phyloP scores from a whole-genome alignment of 2,329 filamentous ascomycete species.

The Stemphylium beticola region DNA sequence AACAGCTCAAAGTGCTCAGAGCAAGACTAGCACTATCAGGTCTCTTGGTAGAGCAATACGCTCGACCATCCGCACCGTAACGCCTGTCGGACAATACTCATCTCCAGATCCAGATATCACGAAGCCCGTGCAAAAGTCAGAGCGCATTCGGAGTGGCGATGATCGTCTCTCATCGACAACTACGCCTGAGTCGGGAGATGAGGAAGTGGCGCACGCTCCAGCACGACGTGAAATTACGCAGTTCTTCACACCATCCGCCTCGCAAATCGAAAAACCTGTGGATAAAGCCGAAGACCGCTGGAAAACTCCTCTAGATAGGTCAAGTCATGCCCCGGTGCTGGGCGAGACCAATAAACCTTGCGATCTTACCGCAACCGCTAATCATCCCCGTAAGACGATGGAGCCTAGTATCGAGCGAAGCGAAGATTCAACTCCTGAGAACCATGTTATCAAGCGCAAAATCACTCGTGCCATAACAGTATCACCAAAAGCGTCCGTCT shows the following conservation, averaged over 20 bases:
- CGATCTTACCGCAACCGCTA: constrained; percentile 16
- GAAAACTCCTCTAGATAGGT: constrained; percentile 50
- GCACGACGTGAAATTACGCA: not conserved
- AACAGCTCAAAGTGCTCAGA: constrained; percentile 20
- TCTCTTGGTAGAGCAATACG: constrained; percentile 38
- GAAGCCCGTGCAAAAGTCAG: constrained; percentile 5
- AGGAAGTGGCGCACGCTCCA: not conserved
- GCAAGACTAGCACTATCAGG: constrained; percentile 36
- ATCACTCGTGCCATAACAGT: not conserved
- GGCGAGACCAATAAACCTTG: constrained; percentile 35
- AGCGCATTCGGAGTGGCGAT: constrained; percentile 15
- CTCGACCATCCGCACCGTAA: constrained; percentile 48
- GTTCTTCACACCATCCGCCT: constrained; percentile 41
- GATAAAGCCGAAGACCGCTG: constrained; percentile 50
- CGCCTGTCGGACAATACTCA: constrained; percentile 29
- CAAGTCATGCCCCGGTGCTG: constrained; percentile 34
- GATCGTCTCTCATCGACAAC: constrained; percentile 11
- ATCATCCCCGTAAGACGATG: not conserved
- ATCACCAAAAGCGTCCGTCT: constrained; percentile 8
- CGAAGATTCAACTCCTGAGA: not conserved
- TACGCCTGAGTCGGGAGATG: constrained; percentile 4
- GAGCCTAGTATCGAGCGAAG: not conserved
- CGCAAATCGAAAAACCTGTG: constrained; percentile 49
- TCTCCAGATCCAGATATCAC: constrained; percentile 13
- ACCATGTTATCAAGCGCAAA: not conserved